A percentile compares a stretch with the other conserved stretches of the same genome.
Evolutionary conservation across 2,329 filamentous ascomycete genomes (phyloP).

Genomic region (Aureobasidium sp.): DNA sequence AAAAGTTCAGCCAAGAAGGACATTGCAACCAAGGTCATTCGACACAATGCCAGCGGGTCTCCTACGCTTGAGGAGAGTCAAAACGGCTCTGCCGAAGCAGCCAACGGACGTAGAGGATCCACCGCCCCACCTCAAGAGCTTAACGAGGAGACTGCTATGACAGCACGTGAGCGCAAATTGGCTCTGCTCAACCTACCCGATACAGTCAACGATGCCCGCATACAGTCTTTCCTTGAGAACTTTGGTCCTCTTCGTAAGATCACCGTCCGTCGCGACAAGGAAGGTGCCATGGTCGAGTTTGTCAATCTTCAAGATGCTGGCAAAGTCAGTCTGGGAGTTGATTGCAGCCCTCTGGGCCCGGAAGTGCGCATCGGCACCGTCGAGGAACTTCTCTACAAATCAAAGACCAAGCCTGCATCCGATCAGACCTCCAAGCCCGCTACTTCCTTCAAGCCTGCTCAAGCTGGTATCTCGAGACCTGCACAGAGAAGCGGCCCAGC

Average conservation of each 20-base stretch:
- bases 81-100: slow-evolving; percentile 10
- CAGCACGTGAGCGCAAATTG: slow-evolving; percentile 56
- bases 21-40: slow-evolving; percentile 13
- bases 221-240: slow-evolving; percentile 63
- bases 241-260: slow-evolving; percentile 67
- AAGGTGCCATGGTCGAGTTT: slow-evolving; percentile 82
- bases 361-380: slow-evolving; percentile 41
- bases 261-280: slow-evolving; percentile 69
- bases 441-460: slow-evolving; percentile 23
- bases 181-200: slow-evolving; percentile 81
- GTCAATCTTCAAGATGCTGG: slow-evolving; percentile 61
- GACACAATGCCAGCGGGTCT: background rate
- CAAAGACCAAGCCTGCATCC: slow-evolving; percentile 30
- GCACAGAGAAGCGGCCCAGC: slow-evolving; percentile 34
- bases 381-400: slow-evolving; percentile 39
- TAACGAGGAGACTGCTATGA: slow-evolving; percentile 19
- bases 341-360: slow-evolving; percentile 30
- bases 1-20: slow-evolving; percentile 14
- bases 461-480: slow-evolving; percentile 33
- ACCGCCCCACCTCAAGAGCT: slow-evolving; percentile 17
- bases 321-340: slow-evolving; percentile 49
- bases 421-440: slow-evolving; percentile 15
- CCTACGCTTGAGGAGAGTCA: slow-evolving; percentile 13
- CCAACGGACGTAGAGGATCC: slow-evolving; percentile 19
- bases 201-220: slow-evolving; percentile 80